Evolutionary conservation across 2,329 filamentous ascomycete species (phyloP).

Genomic region (Didymella keratinophila): DNA sequence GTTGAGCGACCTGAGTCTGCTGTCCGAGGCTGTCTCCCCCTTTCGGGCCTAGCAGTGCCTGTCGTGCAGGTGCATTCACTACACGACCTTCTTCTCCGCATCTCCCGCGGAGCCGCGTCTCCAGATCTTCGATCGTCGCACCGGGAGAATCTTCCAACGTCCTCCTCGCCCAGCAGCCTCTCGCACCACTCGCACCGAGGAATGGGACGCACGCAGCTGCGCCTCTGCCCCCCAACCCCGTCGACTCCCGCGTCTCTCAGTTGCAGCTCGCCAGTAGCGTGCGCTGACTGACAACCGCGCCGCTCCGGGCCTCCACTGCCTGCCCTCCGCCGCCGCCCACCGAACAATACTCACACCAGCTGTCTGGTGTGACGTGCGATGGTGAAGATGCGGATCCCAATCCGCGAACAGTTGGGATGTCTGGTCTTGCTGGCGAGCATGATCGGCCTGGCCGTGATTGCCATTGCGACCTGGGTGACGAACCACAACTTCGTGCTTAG

Average conservation of each 20-base stretch:
- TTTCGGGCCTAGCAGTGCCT: constrained; percentile 27
- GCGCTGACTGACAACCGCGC: constrained; percentile 28
- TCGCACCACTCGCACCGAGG: constrained; percentile 25
- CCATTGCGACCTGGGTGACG: constrained; percentile 72
- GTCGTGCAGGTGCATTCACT: constrained; percentile 26
- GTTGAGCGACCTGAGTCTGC: constrained; percentile 6
- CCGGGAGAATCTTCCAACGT: constrained; percentile 1
- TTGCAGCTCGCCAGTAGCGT: constrained; percentile 22
- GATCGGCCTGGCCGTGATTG: constrained; percentile 76
- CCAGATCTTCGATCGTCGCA: constrained; percentile 2
- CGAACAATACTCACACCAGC: background rate
- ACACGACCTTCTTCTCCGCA: constrained; percentile 15
- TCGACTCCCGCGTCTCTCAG: constrained; percentile 24
- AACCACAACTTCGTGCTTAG: constrained; percentile 22
- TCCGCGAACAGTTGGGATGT: constrained; percentile 83
- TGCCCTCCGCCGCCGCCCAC: constrained; percentile 3
- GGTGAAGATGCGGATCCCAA: constrained; percentile 79
- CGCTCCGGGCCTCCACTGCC: constrained; percentile 15
- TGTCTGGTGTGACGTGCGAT: constrained; percentile 26
- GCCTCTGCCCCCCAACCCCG: constrained; percentile 20
- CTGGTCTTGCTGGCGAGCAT: constrained; percentile 80
- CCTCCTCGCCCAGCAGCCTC: background rate
- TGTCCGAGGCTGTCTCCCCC: constrained; percentile 22
- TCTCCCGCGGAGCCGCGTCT: background rate
- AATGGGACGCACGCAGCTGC: constrained; percentile 37